phyloP scores from a whole-genome alignment of 2,329 filamentous ascomycete genomes.

The Hyphodiscus sp. region DNA sequence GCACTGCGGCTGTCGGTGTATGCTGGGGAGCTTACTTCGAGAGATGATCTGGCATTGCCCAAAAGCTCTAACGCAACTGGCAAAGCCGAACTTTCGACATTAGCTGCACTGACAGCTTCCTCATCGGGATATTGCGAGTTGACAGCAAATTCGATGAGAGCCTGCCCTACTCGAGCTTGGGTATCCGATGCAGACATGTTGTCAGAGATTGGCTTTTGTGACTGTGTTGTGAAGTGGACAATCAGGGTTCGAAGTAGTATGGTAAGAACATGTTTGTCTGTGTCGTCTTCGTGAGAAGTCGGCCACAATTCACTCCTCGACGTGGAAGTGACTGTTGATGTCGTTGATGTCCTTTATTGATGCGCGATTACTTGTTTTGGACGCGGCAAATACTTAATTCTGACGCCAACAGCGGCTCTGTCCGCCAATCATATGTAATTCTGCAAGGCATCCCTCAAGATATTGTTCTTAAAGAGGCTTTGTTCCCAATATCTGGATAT shows the following conservation, averaged over 20 bases:
- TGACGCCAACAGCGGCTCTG: background rate
- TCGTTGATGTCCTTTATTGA: background rate
- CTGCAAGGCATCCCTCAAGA: background rate
- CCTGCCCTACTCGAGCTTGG: slow-evolving; percentile 41
- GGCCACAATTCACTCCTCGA: background rate
- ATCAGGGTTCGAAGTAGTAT: background rate
- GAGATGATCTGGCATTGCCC: slow-evolving; percentile 36
- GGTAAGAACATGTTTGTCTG: background rate
- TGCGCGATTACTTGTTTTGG: background rate
- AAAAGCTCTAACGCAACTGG: slow-evolving; percentile 37
- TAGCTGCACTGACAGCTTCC: slow-evolving; percentile 31
- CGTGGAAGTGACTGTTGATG: background rate
- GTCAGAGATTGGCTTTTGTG: background rate
- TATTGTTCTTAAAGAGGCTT: background rate
- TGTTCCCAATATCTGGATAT: background rate
- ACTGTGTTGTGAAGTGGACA: background rate
- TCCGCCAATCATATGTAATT: background rate
- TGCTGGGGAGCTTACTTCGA: slow-evolving; percentile 35
- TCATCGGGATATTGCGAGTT: slow-evolving; percentile 43
- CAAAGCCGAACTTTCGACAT: slow-evolving; percentile 29
- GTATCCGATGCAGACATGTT: slow-evolving; percentile 20
- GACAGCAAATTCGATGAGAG: slow-evolving; percentile 57
- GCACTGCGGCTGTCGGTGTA: background rate
- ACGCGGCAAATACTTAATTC: background rate
- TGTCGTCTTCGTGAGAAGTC: background rate